Conservation (phyloP, 257 asterid genomes). For the Lycium barbarum region DNA sequence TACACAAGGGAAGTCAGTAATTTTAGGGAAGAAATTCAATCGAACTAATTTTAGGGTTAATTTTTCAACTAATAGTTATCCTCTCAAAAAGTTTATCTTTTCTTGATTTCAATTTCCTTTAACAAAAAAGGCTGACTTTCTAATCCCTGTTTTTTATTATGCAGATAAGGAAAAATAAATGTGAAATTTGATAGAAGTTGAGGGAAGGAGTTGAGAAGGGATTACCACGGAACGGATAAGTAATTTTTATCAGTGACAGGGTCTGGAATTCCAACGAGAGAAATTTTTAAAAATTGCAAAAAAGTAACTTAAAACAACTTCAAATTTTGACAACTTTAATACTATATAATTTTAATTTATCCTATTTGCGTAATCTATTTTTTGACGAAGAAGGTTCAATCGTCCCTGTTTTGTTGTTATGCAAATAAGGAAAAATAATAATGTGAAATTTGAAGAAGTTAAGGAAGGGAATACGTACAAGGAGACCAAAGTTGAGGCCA, state of each 20-base stretch:
- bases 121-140: neutral
- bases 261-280: neutral
- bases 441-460: neutral
- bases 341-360: neutral
- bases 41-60: neutral
- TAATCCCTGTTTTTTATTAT: neutral
- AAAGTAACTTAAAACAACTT: neutral
- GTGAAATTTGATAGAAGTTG: neutral
- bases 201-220: neutral
- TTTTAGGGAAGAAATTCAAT: neutral
- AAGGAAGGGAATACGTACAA: constrained; percentile 36
- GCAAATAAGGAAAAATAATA: neutral
- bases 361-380: neutral
- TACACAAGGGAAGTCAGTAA: neutral
- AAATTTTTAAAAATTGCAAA: neutral
- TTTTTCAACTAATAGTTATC: too few species aligned
- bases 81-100: too few species aligned
- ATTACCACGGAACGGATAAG: neutral
- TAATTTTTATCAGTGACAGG: neutral
- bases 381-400: neutral
- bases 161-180: neutral
- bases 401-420: neutral
- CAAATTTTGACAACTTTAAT: neutral
- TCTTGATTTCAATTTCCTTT: too few species aligned
- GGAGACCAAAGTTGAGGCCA: constrained; percentile 58